A percentile compares a stretch with the other conserved stretches of the same genome.
Conservation (phyloP, 2,329 filamentous ascomycete genomes). For the Colletotrichum coccodes region DNA sequence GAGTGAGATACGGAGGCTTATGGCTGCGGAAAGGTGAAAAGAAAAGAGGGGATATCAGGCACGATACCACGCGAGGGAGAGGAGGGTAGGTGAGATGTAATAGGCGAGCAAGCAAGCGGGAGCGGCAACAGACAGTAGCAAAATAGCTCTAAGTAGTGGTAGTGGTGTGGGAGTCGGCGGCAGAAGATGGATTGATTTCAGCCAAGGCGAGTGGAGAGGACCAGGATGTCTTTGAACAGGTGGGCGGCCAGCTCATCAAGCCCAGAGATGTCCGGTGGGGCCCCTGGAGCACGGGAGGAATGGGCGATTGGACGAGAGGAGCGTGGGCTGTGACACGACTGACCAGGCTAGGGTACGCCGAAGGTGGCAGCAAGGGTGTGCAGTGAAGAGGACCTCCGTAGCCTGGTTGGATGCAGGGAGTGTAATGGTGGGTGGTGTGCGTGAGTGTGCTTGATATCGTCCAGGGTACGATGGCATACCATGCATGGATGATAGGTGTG, state of each 20-base stretch:
- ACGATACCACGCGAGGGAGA: conserved; percentile 30
- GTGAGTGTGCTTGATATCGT: conserved; percentile 26
- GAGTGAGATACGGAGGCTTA: conserved; percentile 13
- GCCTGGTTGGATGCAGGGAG: conserved; percentile 26
- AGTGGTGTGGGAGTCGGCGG: conserved; percentile 24
- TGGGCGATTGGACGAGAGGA: conserved; percentile 43
- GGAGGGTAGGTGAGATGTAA: conserved; percentile 32
- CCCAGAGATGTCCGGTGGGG: conserved; percentile 33
- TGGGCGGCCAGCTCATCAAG: conserved; percentile 33
- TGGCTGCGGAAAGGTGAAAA: conserved; percentile 28
- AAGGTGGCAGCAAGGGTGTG: conserved; percentile 32
- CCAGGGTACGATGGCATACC: conserved; percentile 21
- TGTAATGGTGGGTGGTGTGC: conserved; percentile 23
- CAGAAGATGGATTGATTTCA: conserved; percentile 27
- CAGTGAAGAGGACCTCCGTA: conserved; percentile 16
- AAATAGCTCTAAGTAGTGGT: conserved; percentile 7
- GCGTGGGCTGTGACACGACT: conserved; percentile 44
- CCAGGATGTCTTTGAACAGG: conserved; percentile 29
- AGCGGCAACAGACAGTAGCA: neutral
- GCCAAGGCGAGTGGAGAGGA: conserved; percentile 29
- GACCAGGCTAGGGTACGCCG: conserved; percentile 32
- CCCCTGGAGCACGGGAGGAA: conserved; percentile 34
- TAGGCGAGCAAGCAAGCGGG: conserved; percentile 24
- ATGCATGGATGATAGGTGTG: conserved; percentile 1
- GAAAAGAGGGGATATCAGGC: conserved; percentile 34